Conservation (phyloP, 2,329 filamentous ascomycete species). For the Xylaria sp. region DNA sequence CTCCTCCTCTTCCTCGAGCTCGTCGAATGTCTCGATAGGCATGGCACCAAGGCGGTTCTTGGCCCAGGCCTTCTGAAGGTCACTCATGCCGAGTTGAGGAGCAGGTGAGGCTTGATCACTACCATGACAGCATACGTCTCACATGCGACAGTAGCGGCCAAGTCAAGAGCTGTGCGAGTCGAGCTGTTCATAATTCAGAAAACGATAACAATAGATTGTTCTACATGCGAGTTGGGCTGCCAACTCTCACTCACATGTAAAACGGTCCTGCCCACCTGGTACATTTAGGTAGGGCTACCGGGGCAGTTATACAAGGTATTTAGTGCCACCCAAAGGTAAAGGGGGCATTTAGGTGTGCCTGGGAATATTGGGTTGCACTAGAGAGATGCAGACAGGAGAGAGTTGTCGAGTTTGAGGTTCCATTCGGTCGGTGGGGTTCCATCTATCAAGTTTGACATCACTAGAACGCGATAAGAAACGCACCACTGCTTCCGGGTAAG, state of each 20-base stretch:
- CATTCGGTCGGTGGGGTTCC: constrained; percentile 29
- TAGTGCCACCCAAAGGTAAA: background rate
- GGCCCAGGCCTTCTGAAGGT: constrained; percentile 81
- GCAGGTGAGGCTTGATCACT: constrained; percentile 11
- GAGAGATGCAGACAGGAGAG: constrained; percentile 2
- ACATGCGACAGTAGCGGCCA: constrained; percentile 16
- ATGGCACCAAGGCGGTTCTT: constrained; percentile 76
- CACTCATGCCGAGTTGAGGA: constrained; percentile 70
- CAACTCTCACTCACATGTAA: constrained; percentile 19
- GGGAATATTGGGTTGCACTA: constrained; percentile 3
- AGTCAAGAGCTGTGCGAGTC: constrained; percentile 5
- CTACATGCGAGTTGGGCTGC: constrained; percentile 17
- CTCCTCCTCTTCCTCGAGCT: constrained; percentile 66
- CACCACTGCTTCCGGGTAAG: constrained; percentile 7
- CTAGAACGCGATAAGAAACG: constrained; percentile 25
- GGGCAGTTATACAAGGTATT: background rate
- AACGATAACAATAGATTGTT: background rate
- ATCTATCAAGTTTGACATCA: constrained; percentile 31
- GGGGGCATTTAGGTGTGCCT: background rate
- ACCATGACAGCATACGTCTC: constrained; percentile 31
- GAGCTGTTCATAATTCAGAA: constrained; percentile 19
- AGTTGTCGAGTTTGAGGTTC: constrained; percentile 15
- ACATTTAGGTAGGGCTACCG: constrained; percentile 1
- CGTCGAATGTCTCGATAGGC: constrained; percentile 60
- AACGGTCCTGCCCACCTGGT: background rate